Percentiles rank a stretch among this genome's conserved stretches.
Conservation (phyloP, 441 rosid species). For the Populus hybrid region DNA sequence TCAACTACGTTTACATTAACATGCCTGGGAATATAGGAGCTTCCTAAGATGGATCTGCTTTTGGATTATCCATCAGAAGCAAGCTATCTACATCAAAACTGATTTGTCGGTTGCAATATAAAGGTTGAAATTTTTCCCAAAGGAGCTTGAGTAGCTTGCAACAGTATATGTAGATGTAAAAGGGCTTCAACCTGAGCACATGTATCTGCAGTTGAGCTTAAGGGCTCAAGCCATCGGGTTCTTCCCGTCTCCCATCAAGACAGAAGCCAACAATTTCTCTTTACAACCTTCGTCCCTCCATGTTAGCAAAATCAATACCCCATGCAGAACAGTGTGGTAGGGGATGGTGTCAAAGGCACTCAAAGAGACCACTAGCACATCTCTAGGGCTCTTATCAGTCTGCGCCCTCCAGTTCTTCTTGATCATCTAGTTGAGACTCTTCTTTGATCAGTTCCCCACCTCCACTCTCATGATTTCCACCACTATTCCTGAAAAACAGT, state of each 20-base stretch:
- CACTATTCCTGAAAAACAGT: constrained; percentile 50
- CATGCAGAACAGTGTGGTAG: constrained; percentile 3
- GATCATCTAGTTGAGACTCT: constrained; percentile 82
- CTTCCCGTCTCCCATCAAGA: constrained; percentile 1
- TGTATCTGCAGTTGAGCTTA: not conserved
- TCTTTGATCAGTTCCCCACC: constrained; percentile 74
- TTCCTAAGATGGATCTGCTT: not conserved
- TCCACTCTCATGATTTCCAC: constrained; percentile 47
- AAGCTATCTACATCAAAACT: constrained; percentile 30
- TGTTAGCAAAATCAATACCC: not conserved
- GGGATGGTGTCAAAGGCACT: constrained; percentile 2
- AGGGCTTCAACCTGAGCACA: constrained; percentile 13
- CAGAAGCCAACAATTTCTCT: constrained; percentile 5
- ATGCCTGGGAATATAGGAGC: constrained; percentile 4
- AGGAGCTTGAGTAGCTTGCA: not conserved
- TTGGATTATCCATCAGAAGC: constrained; percentile 7
- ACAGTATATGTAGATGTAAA: not conserved
- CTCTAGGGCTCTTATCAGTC: constrained; percentile 34
- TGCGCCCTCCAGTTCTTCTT: constrained; percentile 79
- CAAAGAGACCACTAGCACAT: not conserved
- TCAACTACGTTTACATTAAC: constrained; percentile 14
- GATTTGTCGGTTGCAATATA: constrained; percentile 7
- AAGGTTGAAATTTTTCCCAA: constrained; percentile 2
- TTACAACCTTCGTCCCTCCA: constrained; percentile 9
- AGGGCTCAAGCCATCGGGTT: not conserved